phyloP scores from a whole-genome alignment of 2,329 filamentous ascomycete genomes.

The Fusarium musae region DNA sequence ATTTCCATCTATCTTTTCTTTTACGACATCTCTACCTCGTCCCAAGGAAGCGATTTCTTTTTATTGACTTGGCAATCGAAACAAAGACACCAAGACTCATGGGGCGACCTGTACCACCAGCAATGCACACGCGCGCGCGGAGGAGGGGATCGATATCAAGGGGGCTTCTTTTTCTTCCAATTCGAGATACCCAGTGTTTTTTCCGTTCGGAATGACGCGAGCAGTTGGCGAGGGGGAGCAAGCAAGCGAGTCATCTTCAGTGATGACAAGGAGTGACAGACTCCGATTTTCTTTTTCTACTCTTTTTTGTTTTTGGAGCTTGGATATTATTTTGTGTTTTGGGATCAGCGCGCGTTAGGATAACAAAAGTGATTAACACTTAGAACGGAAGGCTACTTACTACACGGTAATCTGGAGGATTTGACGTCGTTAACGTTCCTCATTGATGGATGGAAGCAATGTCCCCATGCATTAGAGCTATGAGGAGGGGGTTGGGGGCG shows the following conservation, averaged over 20 bases:
- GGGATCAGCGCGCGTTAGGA: slow-evolving; percentile 39
- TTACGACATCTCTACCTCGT: slow-evolving; percentile 41
- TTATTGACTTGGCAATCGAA: slow-evolving; percentile 40
- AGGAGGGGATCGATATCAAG: slow-evolving; percentile 46
- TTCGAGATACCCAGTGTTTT: slow-evolving; percentile 52
- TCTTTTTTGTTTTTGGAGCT: slow-evolving; percentile 30
- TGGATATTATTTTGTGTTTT: slow-evolving; percentile 23
- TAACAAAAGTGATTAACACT: slow-evolving; percentile 46
- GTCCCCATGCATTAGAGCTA: slow-evolving; percentile 28
- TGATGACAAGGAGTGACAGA: slow-evolving; percentile 28
- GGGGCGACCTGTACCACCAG: slow-evolving; percentile 50
- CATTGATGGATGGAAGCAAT: slow-evolving; percentile 30
- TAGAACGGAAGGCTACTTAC: slow-evolving; percentile 46
- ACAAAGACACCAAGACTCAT: slow-evolving; percentile 40
- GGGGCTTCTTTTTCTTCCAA: slow-evolving; percentile 48
- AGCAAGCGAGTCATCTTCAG: slow-evolving; percentile 21
- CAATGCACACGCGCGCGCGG: slow-evolving; percentile 45
- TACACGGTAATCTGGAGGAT: slow-evolving; percentile 46
- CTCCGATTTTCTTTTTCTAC: slow-evolving; percentile 19
- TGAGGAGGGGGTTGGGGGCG: slow-evolving; percentile 35
- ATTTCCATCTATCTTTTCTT: slow-evolving; percentile 37
- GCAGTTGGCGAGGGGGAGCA: slow-evolving; percentile 41
- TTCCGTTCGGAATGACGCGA: slow-evolving; percentile 45
- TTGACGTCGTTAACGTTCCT: slow-evolving; percentile 35
- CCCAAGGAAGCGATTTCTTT: slow-evolving; percentile 42